These are phyloP conservation scores for Echria macrotheca DNA, from an alignment of 495 filamentous ascomycete genomes.

Conservation along the genomic window DNA sequence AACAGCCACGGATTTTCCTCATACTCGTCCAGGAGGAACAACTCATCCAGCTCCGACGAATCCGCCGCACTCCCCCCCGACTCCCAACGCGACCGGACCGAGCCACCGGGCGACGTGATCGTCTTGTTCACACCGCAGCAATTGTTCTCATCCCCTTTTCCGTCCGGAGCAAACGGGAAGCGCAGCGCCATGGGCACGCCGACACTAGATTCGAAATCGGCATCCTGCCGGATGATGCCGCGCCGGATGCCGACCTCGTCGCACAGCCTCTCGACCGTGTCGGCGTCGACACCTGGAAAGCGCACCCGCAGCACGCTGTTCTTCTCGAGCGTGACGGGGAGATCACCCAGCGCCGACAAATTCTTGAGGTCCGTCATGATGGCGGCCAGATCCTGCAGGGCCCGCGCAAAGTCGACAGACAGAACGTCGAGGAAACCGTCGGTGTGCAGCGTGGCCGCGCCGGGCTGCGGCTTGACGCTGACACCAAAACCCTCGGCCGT, in stretches of 20 bases:
- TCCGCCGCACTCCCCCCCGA: too few relatives aligned
- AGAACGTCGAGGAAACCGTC: constrained; percentile 78
- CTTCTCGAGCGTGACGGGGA: constrained; percentile 69
- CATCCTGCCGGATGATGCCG: constrained; percentile 74
- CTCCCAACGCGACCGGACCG: constrained; percentile 41
- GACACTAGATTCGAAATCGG: constrained; percentile 57
- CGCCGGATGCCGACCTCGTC: constrained; percentile 76
- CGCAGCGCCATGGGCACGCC: constrained; percentile 68
- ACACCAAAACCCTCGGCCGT: constrained; percentile 18
- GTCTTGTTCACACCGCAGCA: constrained; percentile 17
- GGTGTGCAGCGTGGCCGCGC: constrained; percentile 58
- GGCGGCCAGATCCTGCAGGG: constrained; percentile 74
- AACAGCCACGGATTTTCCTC: constrained; percentile 45
- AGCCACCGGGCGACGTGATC: constrained; percentile 48
- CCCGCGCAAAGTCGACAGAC: constrained; percentile 81
- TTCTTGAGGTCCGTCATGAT: constrained; percentile 77
- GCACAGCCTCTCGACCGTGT: constrained; percentile 77
- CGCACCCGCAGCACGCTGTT: constrained; percentile 61
- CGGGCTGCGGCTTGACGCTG: constrained; percentile 27
- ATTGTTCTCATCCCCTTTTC: too few relatives aligned
- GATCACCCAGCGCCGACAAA: constrained; percentile 69
- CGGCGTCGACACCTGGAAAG: constrained; percentile 84
- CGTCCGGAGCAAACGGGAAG: constrained; percentile 78
- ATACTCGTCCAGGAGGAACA: constrained; percentile 29
- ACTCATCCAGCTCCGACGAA: constrained; percentile 39